Evolutionary conservation across 23 red algal genomes (phyloP), one percentile per base, ranked within the genome.

Genomic region (Gracilaria caudata): DNA sequence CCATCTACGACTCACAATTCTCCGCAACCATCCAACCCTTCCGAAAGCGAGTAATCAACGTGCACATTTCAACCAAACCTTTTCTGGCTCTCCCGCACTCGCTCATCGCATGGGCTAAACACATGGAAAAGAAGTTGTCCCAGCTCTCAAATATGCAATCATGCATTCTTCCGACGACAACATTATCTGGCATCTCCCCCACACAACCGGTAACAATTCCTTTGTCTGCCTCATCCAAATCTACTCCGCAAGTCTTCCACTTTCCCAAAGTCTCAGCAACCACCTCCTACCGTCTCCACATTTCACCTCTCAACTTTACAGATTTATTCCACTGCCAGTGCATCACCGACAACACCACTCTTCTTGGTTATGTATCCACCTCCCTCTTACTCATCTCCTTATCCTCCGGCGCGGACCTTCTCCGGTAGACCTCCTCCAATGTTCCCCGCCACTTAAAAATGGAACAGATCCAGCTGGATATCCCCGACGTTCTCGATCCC

Each of bases 191-290:
- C 60, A 65, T 1, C 10, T 29, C 14, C 26, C 60, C 60, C 11
- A 19, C 24, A 65, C 29, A 0, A 65, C 60, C 60, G 60, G 60
- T 16, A 75, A 20, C 33, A 40, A 75, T 24, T 75, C 70, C 10
- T 75, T 75, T 40, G 11, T 75, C 13, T 38, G 40, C 1, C 37
- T 75, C 38, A 9, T 47, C 7, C 70, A 75, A 75, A 8, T 45
- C 6, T 75, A 75, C n/a, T 45, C 38, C 24, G 38, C 13, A 75
- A 75, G 37, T 35, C 61, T 35, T 66, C 6, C 61, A 66, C 65
- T 3, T 71, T 34, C 13, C n/a, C 40, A 71, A 71, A 71, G n/a
- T 6, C n/a, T 71, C 65, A 3, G 39, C 33, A 40, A 26, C 40
- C 34, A 36, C 65, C 4, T 71, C 65, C 4, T 71, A 71, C 23